These are phyloP conservation scores for Wickerhamomyces sydowiorum DNA, from an alignment of 805 yeast species.

Conservation along the genomic window DNA sequence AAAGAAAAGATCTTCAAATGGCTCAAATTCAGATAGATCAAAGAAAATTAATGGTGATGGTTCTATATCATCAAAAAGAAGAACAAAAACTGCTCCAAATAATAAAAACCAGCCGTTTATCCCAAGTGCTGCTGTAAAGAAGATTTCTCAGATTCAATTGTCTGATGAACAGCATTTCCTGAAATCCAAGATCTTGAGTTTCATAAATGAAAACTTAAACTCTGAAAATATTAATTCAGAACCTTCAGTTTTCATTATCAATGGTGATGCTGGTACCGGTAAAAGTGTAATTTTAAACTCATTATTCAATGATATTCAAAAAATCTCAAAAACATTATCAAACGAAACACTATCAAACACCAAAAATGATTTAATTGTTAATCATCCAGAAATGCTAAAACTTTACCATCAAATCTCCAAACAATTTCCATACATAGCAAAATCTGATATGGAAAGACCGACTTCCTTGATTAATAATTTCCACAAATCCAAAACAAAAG, in stretches of 20 bases:
- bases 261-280: constrained; percentile 47
- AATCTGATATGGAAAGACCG: constrained; percentile 37
- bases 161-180: constrained; percentile 32
- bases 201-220: constrained; percentile 23
- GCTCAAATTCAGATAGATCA: neutral
- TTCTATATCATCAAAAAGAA: neutral
- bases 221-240: constrained; percentile 9
- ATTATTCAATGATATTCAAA: constrained; percentile 37
- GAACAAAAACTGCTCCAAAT: neutral
- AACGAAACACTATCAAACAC: constrained; percentile 24
- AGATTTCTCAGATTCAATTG: constrained; percentile 28
- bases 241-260: constrained; percentile 34
- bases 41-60: no score
- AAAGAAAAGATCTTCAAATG: neutral
- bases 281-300: constrained; percentile 38
- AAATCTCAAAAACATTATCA: constrained; percentile 14
- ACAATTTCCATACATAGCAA: constrained; percentile 30
- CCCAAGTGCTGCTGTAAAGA: constrained; percentile 27
- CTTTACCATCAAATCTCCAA: constrained; percentile 34
- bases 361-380: constrained; percentile 34
- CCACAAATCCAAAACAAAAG: neutral
- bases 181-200: constrained; percentile 24
- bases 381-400: constrained; percentile 44
- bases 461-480: constrained; percentile 35
- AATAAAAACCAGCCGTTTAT: neutral